Base-by-base conservation (phyloP, 805 yeast genomes). In the Starmerella sirachaensis region DNA sequence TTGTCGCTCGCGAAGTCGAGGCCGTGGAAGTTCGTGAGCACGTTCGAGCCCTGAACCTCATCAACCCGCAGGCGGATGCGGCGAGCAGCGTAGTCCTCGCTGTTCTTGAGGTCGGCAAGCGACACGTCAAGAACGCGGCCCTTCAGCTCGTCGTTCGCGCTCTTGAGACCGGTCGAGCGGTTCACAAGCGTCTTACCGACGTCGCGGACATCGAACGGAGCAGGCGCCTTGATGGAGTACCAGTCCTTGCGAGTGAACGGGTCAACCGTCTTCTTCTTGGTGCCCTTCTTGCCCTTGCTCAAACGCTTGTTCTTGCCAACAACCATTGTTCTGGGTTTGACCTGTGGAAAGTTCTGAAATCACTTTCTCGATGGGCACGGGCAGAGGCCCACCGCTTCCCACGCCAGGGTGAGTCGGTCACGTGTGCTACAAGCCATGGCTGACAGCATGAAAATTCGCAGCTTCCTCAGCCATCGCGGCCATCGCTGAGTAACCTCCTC, bases 201-300 rank as follows among this genome's bases (percentile, higher is more conserved):
- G 61, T 82, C 83, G 73, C 95, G 86, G 81, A 83, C 84, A 71
- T 86, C 96, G 62, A 86, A 88, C 59, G 95, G 85, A 60, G 96
- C 78, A 63, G 97, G 97, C 55, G 97, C 97, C 75, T 86, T 85
- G 72, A 86, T 83, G 69, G 82, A 93, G 69, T 73, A 86, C 97
- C 97, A 88, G 61, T 86, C 97, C 74, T 88, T 88, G 71, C 86
- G 85, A 78, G 94, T 75, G 91, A 88, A 88, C 65, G 97, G 97
- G 76, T 88, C 98, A 57, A 85, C 93, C 65, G 82, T 91, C 79
- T 79, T 88, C 93, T 88, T 91, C 93, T 88, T 88, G 69, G 84
- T 72, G 64, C 97, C 96, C 72, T 88, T 88, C 84, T 80, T 74
- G 74, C 88, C 81, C 74, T 77, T 77, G 68, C 74, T 68, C 63